Base-by-base conservation (phyloP, 352 stramenopile genomes). In the Phytophthora sp. region DNA sequence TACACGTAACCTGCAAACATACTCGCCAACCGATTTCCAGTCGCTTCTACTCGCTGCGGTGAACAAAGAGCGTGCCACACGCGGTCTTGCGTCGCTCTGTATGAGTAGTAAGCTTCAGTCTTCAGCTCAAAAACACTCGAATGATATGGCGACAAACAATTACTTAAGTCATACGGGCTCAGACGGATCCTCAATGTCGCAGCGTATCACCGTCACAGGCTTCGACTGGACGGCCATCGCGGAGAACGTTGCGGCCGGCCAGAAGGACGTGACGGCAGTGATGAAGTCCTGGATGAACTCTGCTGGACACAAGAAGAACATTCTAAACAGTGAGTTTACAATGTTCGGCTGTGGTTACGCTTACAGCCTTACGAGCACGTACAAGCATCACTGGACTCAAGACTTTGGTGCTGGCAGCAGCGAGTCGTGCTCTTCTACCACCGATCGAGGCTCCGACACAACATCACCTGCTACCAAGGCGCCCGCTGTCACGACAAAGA, bases 251-350 rank as follows among this genome's bases (percentile, higher is more conserved):
- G 79, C 79, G 3, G 76, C 74, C 16, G 79, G 79, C 15, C 77
- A 86, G 57, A 58, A 56, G 13, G 70, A 83, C 50, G 73, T 84
- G 44, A 20, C 55, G 2, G 57, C 60, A 27, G 76, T 86, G 38
- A 86, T 88, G 76, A 71, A 79, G 26, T 67, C 79, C 27, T 88
- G 79, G 79, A 88, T 85, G 76, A 75, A 71, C 61, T 88, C 79
- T 9, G 13, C 59, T 9, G 79, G 76, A 20, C 79, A 88, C 63
- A 70, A 47, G 27, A 55, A 62, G 11, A 85, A 85, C 59, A 76
- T 88, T 30, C 61, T 88, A 6, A 63, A 67, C 27, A 55, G 33
- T 23, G 56, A 39, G 0, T 73, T 68, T 57, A 80, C 47, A 16
- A 71, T 67, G 35, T 66, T 75, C 24, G 72, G 72, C 9, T 64